Percentiles rank a stretch among this genome's conserved stretches.
These are phyloP conservation scores for Komagataella kurtzmanii DNA, from an alignment of 805 yeast species.

Conservation along the genomic window DNA sequence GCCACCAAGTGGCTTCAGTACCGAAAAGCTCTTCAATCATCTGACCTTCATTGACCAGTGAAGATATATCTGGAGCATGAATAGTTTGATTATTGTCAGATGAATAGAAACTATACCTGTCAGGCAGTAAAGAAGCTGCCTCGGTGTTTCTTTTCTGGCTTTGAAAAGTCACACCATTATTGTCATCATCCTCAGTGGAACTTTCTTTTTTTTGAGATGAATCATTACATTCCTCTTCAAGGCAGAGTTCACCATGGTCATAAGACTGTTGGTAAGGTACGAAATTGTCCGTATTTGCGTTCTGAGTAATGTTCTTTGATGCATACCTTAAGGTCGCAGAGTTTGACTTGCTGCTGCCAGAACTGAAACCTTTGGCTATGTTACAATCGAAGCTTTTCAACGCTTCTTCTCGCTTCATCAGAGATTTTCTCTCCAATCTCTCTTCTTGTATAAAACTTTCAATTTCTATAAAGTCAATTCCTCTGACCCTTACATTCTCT, in stretches of 20 bases:
- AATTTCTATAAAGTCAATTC: slow-evolving; percentile 84
- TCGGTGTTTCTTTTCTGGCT: too few relatives aligned
- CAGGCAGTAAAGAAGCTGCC: slow-evolving; percentile 46
- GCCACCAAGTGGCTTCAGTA: slow-evolving; percentile 86
- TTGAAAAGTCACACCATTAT: too few relatives aligned
- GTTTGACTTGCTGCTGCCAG: slow-evolving; percentile 23
- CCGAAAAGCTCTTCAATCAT: slow-evolving; percentile 56
- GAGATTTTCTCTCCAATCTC: slow-evolving; percentile 31
- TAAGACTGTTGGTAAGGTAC: background rate
- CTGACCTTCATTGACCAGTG: slow-evolving; percentile 53
- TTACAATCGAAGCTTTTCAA: slow-evolving; percentile 9
- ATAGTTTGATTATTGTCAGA: slow-evolving; percentile 77
- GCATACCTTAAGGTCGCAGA: slow-evolving; percentile 51
- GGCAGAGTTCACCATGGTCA: background rate
- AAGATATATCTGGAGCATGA: slow-evolving; percentile 79
- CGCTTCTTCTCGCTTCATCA: slow-evolving; percentile 18
- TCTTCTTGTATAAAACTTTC: slow-evolving; percentile 66
- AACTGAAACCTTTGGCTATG: slow-evolving; percentile 10
- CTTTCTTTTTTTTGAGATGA: background rate
- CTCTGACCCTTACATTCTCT: slow-evolving; percentile 44
- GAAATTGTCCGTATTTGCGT: background rate
- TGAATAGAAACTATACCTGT: slow-evolving; percentile 73
- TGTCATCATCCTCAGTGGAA: slow-evolving; percentile 1
- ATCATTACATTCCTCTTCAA: background rate
- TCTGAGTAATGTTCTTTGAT: slow-evolving; percentile 18